Percentiles rank a stretch among this genome's conserved stretches.
Conservation (phyloP, 2,329 filamentous ascomycete genomes). For the Phaeosphaeriaceae sp. region DNA sequence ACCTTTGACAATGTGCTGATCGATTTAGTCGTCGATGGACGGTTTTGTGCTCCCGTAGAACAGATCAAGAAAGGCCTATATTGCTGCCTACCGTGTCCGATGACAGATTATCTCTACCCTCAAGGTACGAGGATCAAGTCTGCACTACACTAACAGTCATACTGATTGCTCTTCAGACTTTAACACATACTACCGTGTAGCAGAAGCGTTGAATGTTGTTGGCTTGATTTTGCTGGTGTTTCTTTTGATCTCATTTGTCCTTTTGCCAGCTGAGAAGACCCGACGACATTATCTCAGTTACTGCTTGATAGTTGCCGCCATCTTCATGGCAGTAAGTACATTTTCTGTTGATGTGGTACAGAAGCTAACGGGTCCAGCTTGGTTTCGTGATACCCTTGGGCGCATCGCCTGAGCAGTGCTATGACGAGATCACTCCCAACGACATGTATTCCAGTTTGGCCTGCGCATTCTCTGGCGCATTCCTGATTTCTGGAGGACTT, state of each 20-base stretch:
- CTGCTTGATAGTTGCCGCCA: slow-evolving; percentile 77
- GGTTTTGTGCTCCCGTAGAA: slow-evolving; percentile 62
- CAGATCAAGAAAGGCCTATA: slow-evolving; percentile 56
- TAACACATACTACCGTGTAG: slow-evolving; percentile 64
- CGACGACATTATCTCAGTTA: slow-evolving; percentile 92
- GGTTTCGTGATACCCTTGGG: slow-evolving; percentile 90
- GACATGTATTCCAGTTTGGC: slow-evolving; percentile 83
- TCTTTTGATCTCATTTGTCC: slow-evolving; percentile 78
- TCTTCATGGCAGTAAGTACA: slow-evolving; percentile 78
- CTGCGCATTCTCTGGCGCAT: slow-evolving; percentile 87
- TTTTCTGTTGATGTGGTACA: neutral
- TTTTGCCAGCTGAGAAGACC: slow-evolving; percentile 86
- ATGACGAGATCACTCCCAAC: slow-evolving; percentile 88
- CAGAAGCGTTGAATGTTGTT: slow-evolving; percentile 84
- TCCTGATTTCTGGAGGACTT: slow-evolving; percentile 87
- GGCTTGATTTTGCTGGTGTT: slow-evolving; percentile 76
- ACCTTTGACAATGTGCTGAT: slow-evolving; percentile 37
- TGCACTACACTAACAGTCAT: slow-evolving; percentile 9
- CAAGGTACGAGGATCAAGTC: slow-evolving; percentile 55
- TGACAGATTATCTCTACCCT: slow-evolving; percentile 76
- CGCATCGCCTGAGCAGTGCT: slow-evolving; percentile 80
- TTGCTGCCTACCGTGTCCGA: slow-evolving; percentile 91
- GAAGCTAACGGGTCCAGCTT: slow-evolving; percentile 60
- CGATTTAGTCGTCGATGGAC: slow-evolving; percentile 58
- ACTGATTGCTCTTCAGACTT: slow-evolving; percentile 52